Base-by-base conservation (phyloP, 805 yeast genomes). In the Sungouiozyma ichnusensis region DNA sequence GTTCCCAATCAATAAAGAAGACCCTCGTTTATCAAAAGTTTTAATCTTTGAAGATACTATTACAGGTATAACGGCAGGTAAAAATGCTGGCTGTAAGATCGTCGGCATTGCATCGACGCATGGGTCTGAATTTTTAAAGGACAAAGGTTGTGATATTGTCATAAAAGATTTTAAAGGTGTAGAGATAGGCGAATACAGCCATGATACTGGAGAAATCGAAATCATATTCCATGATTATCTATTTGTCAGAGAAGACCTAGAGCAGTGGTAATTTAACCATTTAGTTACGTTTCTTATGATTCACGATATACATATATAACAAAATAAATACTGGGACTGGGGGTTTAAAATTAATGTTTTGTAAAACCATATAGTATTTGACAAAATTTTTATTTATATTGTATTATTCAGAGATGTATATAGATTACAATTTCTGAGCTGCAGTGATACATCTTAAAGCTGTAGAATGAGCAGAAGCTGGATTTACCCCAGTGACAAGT, bases 41-140 rank as follows among this genome's bases (percentile, higher is more conserved):
- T 79, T 84, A 35, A 87, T 81, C 39, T 85, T 85, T 57, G 95
- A 85, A 67, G 95, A 85, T 60, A 94, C 94, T 37, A 90, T 87
- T 45, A 88, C 92, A 39, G 94, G 95, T 58, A 77, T 84, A 48
- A 65, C 74, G 53, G 90, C 94, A 33, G 94, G 94, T 57, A 76
- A 77, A 58, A 83, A 73, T 43, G 88, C 92, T 19, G 94, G 88
- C 45, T 86, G 92, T 60, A 71, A 74, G 58, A 81, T 83, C 46
- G 77, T 85, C 52, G 95, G 94, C 58, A 80, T 85, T 63, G 82
- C 88, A 51, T 80, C 90, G 47, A 78, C 92, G 42, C 83, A 81
- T 63, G 77, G 73, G 49, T 73, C 83, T 33, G 79, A 77, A 46
- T 72, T 72, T 58, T 81, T 85, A 45, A 73, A 78, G 64, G 74